Conservation (phyloP, 352 stramenopile species). For the Phytophthora constricta region DNA sequence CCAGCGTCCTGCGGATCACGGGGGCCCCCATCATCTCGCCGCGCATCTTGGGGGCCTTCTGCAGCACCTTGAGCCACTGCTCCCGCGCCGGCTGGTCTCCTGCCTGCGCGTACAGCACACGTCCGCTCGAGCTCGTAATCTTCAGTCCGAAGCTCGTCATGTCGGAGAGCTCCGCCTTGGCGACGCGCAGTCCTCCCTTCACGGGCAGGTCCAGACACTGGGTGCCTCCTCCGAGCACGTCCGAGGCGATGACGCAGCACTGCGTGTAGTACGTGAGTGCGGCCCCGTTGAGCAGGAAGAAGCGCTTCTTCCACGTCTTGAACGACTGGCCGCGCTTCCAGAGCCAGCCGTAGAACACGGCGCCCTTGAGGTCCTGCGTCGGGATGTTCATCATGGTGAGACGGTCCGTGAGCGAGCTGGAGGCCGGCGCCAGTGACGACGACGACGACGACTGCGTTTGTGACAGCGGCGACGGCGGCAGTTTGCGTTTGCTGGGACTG, state of each 20-base stretch:
- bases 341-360: conserved; percentile 77
- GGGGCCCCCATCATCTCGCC: conserved; percentile 35
- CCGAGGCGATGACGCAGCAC: conserved; percentile 68
- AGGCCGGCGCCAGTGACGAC: conserved; percentile 5
- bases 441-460: conserved; percentile 39
- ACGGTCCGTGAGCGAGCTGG: conserved; percentile 53
- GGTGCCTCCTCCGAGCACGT: conserved; percentile 53
- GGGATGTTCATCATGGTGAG: conserved; percentile 72
- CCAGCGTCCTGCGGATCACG: conserved; percentile 44
- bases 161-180: conserved; percentile 45
- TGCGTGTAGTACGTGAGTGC: conserved; percentile 79
- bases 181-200: conserved; percentile 61
- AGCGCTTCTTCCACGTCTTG: conserved; percentile 85
- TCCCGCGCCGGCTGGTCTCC: conserved; percentile 50
- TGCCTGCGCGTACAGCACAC: conserved; percentile 63
- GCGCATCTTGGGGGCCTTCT: conserved; percentile 46
- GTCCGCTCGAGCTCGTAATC: conserved; percentile 68
- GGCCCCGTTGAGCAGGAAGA: conserved; percentile 72
- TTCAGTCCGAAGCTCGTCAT: conserved; percentile 64
- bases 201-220: conserved; percentile 68
- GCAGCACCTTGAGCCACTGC: conserved; percentile 66
- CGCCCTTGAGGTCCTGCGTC: conserved; percentile 60
- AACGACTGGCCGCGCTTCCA: conserved; percentile 79
- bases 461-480: conserved; percentile 32
- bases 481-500: conserved; percentile 36